Conservation (phyloP, 2,329 filamentous ascomycete species). For the Xylariales sp. region DNA sequence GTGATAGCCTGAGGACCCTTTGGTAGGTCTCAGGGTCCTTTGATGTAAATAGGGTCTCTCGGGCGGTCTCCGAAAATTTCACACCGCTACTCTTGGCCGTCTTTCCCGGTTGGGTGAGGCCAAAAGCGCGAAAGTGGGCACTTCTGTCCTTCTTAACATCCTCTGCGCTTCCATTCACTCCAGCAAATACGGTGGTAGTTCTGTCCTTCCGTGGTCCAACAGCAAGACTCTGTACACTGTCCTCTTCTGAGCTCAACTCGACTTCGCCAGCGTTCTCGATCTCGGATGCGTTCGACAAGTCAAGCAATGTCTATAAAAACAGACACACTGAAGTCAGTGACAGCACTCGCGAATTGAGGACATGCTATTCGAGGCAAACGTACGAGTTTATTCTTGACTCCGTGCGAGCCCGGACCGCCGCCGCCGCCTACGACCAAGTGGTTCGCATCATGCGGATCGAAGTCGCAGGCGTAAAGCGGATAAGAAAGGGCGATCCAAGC, state of each 20-base stretch:
- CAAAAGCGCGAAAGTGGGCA: conserved; percentile 75
- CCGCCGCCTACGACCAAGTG: conserved; percentile 81
- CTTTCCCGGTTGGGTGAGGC: conserved; percentile 41
- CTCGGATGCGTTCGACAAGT: conserved; percentile 61
- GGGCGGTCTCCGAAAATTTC: conserved; percentile 46
- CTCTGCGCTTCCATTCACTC: conserved; percentile 74
- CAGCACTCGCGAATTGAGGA: too few species aligned
- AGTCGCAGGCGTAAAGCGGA: conserved; percentile 82
- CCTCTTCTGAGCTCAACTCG: conserved; percentile 76
- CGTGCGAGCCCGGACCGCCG: conserved; percentile 75
- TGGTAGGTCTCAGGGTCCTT: conserved; percentile 54
- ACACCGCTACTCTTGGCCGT: conserved; percentile 31
- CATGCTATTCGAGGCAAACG: too few species aligned
- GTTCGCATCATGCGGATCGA: conserved; percentile 73
- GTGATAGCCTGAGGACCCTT: conserved; percentile 51
- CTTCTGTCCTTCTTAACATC: conserved; percentile 74
- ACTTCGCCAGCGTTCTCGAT: conserved; percentile 65
- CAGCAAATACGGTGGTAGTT: conserved; percentile 60
- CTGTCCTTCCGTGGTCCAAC: conserved; percentile 58
- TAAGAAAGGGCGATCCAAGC: conserved; percentile 70
- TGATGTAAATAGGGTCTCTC: conserved; percentile 48
- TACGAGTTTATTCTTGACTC: conserved; percentile 84
- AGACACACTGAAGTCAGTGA: too few species aligned
- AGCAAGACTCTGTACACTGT: conserved; percentile 80
- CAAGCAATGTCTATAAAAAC: conserved; percentile 59